A percentile compares a stretch with the other conserved stretches of the same genome.
Evolutionary conservation across 225 moss, liverwort and hornwort genomes (phyloP).

Genomic region (Sphagnum contortum): DNA sequence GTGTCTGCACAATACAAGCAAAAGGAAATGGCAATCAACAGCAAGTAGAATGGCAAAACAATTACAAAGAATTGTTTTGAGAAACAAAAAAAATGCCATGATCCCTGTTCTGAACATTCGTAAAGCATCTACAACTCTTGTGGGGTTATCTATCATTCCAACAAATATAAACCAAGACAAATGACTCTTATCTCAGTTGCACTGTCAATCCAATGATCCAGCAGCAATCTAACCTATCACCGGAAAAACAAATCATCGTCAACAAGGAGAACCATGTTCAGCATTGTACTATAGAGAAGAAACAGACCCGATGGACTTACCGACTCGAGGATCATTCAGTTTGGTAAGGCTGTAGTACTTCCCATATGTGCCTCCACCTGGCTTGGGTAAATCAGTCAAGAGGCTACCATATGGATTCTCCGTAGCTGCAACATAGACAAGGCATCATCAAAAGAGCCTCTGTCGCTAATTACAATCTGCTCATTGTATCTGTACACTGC

Average conservation of each 20-base stretch:
- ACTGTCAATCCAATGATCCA: not conserved
- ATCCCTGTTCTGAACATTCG: too few species aligned
- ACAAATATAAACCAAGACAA: not conserved
- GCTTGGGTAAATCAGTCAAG: slow-evolving; percentile 71
- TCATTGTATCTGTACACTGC: slow-evolving; percentile 1
- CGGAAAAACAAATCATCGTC: not conserved
- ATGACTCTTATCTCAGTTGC: not conserved
- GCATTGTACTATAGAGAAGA: not conserved
- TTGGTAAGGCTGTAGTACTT: slow-evolving; percentile 73
- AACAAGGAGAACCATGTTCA: not conserved
- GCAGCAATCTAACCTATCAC: not conserved
- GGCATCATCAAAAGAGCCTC: not conserved
- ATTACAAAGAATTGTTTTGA: not conserved
- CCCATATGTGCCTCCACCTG: slow-evolving; percentile 65
- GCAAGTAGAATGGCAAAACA: not conserved
- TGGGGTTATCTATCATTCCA: not conserved
- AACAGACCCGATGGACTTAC: slow-evolving; percentile 26
- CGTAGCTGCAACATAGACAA: slow-evolving; percentile 17
- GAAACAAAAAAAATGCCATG: not conserved
- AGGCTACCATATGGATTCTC: slow-evolving; percentile 61
- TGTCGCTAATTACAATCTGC: not conserved
- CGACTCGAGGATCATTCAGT: slow-evolving; percentile 68
- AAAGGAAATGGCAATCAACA: not conserved
- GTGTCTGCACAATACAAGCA: slow-evolving; percentile 28
- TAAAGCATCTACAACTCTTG: too few species aligned